Percentiles rank a stretch among this genome's conserved stretches.
These are phyloP conservation scores for Zopfochytrium polystomum DNA, from an alignment of 371 early-diverging fungal genomes.

Conservation along the genomic window DNA sequence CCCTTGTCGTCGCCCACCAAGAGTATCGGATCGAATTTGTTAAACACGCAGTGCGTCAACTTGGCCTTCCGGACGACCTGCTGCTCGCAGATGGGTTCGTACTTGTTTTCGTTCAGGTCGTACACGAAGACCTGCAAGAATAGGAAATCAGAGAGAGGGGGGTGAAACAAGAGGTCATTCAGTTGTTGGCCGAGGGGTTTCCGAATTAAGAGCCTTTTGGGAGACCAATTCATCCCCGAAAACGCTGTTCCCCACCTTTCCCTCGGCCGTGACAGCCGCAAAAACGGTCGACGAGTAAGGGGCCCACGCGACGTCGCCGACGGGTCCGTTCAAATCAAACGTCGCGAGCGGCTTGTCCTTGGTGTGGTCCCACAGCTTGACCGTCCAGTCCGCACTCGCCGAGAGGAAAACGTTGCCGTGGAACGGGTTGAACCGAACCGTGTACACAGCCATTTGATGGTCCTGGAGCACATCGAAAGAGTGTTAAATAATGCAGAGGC, in stretches of 20 bases:
- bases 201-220: neutral
- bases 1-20: conserved; percentile 59
- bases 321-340: conserved; percentile 52
- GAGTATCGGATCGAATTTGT: conserved; percentile 53
- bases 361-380: conserved; percentile 59
- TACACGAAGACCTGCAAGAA: conserved; percentile 47
- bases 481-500: neutral
- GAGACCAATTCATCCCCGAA: neutral
- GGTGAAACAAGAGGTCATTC: neutral
- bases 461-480: conserved; percentile 35
- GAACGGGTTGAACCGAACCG: conserved; percentile 56
- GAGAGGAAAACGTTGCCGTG: conserved; percentile 49
- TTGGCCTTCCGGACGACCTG: conserved; percentile 53
- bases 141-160: no score
- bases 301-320: conserved; percentile 60
- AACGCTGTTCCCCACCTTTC: conserved; percentile 42
- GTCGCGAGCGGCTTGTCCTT: conserved; percentile 45
- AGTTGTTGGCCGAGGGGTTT: neutral
- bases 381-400: conserved; percentile 58
- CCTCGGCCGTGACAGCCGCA: conserved; percentile 55
- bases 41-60: conserved; percentile 55
- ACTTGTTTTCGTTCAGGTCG: conserved; percentile 56
- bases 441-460: conserved; percentile 58
- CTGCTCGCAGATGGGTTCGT: conserved; percentile 59
- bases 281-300: conserved; percentile 59